Base-by-base conservation (phyloP, 139 green algal species). In the Parachlorella kessleri region DNA sequence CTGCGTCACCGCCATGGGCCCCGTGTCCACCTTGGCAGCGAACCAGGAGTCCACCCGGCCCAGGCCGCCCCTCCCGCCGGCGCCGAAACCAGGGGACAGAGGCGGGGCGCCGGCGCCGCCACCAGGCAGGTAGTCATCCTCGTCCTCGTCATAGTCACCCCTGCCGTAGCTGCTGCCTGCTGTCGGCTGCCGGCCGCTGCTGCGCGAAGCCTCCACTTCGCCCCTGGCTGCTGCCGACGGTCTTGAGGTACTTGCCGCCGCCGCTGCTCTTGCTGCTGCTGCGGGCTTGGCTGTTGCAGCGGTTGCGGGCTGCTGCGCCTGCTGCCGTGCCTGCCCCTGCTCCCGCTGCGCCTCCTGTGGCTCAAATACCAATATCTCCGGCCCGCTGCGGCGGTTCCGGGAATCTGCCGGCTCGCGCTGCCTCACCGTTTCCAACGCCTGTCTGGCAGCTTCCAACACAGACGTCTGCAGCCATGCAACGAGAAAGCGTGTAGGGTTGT, bases 391-490 rank as follows among this genome's bases (percentile, higher is more conserved):
- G 71, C 54, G 83, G 54, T 80, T 68, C 10, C 33, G 40, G 6
- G 70, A 70, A 48, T 72, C 79, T 4, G 79, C 63, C 0, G 81
- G 84, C 28, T 86, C 40, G 6, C 73, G 71, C 72, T 81, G 38
- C 30, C 75, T n/a, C 63, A 80, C 55, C 23, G 76, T 53, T 23
- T 91, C 77, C 32, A 93, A 59, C 1, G 88, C 88, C 38, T 68
- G 65, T 2, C 81, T 48, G 2, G 88, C 87, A 37, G 82, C 73
- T 26, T 76, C 84, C 55, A 93, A 40, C 24, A 91, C 82, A 28
- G 77, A 70, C 5, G 67, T 73, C 83, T 91, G 83, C 79, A 55
- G 33, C 42, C 48, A 59, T 28, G n/a, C n/a, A n/a, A n/a, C n/a
- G n/a, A n/a, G n/a, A n/a, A n/a, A n/a, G n/a, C n/a, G n/a, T n/a